Conservation (phyloP, 2,329 filamentous ascomycete species). For the Aspergillus pseudotamarii region DNA sequence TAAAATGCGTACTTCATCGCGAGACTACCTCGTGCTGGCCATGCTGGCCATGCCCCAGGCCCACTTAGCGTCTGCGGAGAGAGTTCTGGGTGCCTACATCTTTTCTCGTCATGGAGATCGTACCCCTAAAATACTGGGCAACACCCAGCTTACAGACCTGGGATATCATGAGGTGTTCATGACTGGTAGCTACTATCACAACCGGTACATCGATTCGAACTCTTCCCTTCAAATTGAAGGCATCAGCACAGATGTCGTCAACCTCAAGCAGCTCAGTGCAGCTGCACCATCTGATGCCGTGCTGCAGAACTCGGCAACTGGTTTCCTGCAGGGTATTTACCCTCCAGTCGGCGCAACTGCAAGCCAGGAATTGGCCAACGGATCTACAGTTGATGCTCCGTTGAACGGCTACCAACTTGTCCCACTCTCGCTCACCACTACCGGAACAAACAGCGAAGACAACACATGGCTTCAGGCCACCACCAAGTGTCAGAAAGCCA, state of each 20-base stretch:
- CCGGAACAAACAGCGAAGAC: constrained; percentile 15
- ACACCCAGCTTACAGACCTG: neutral
- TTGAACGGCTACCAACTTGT: constrained; percentile 80
- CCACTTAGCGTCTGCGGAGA: neutral
- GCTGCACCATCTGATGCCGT: constrained; percentile 73
- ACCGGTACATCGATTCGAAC: constrained; percentile 67
- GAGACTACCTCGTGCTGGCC: neutral
- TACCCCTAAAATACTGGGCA: neutral
- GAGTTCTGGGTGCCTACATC: neutral
- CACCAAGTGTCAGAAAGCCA: constrained; percentile 43
- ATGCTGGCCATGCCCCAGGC: neutral
- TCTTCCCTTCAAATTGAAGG: constrained; percentile 63
- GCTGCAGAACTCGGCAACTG: constrained; percentile 73
- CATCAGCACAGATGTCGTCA: constrained; percentile 66
- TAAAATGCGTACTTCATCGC: neutral
- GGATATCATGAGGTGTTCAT: neutral
- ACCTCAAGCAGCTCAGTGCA: constrained; percentile 68
- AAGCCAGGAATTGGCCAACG: constrained; percentile 69
- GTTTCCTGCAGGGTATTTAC: constrained; percentile 86
- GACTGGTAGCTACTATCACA: constrained; percentile 60
- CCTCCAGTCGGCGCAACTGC: constrained; percentile 65
- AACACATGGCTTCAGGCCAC: neutral
- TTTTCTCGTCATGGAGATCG: neutral
- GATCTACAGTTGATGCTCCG: constrained; percentile 65
- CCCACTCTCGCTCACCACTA: constrained; percentile 58